phyloP scores from a whole-genome alignment of 1,284 basidiomycete genomes.

The Rhodofomes roseus region DNA sequence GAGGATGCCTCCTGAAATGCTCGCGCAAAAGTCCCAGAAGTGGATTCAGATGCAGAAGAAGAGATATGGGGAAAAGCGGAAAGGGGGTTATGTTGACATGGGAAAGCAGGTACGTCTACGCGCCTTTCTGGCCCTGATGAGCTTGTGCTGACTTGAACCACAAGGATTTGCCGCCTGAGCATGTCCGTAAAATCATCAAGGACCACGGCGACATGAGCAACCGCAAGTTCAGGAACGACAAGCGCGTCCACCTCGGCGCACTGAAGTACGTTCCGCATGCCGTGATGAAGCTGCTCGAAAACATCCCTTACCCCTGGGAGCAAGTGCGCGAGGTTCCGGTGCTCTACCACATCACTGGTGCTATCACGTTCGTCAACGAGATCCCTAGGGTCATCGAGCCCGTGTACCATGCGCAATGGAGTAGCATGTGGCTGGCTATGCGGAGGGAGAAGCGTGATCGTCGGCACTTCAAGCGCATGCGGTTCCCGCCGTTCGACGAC shows the following conservation, averaged over 20 bases:
- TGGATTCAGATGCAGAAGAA: conserved; percentile 93
- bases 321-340: conserved; percentile 97
- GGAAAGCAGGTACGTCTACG: conserved; percentile 84
- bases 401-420: conserved; percentile 99
- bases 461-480: conserved; percentile 99
- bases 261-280: conserved; percentile 99
- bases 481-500: conserved; percentile 99
- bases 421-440: conserved; percentile 99
- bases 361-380: conserved; percentile 99
- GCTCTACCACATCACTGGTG: conserved; percentile 98
- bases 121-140: too few species aligned
- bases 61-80: conserved; percentile 86
- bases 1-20: conserved; percentile 69
- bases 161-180: conserved; percentile 87
- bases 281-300: conserved; percentile 98
- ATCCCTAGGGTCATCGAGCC: conserved; percentile 96
- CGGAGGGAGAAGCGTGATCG: conserved; percentile 98
- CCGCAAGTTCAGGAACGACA: conserved; percentile 96
- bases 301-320: conserved; percentile 99
- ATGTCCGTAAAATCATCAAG: conserved; percentile 96
- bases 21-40: conserved; percentile 87
- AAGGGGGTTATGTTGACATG: conserved; percentile 87
- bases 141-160: background rate
- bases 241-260: conserved; percentile 96
- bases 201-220: conserved; percentile 98